Conservation (phyloP, 805 yeast species). For the Candida golubevii region DNA sequence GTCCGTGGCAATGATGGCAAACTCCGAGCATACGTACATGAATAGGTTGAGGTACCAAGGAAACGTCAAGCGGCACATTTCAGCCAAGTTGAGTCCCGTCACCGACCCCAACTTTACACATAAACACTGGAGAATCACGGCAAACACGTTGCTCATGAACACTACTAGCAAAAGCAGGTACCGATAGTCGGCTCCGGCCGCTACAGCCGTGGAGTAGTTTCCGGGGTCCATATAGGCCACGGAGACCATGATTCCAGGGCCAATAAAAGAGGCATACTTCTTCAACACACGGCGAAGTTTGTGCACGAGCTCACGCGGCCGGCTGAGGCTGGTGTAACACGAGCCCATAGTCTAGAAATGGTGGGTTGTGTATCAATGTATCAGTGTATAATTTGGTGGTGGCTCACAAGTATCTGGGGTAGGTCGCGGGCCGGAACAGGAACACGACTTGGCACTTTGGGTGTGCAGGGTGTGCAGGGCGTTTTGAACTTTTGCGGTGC, state of each 20-base stretch:
- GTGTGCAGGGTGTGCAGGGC: too few relatives aligned
- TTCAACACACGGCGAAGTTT: conserved; percentile 19
- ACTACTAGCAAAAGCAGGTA: conserved; percentile 71
- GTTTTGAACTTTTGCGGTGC: too few relatives aligned
- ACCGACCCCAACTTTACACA: conserved; percentile 86
- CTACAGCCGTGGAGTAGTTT: conserved; percentile 83
- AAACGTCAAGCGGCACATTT: conserved; percentile 70
- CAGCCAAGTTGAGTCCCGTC: conserved; percentile 84
- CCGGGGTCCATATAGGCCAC: conserved; percentile 96
- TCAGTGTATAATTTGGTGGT: too few relatives aligned
- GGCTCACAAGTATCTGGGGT: too few relatives aligned
- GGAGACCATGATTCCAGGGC: conserved; percentile 84
- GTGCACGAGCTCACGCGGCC: too few relatives aligned
- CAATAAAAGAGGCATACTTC: conserved; percentile 67
- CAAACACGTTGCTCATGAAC: conserved; percentile 75
- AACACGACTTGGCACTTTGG: too few relatives aligned
- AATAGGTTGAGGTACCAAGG: conserved; percentile 61
- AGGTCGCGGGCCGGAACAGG: too few relatives aligned
- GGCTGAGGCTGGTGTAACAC: too few relatives aligned
- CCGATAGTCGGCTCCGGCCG: conserved; percentile 78
- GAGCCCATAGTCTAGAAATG: too few relatives aligned
- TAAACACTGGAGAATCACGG: conserved; percentile 74
- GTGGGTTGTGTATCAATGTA: too few relatives aligned
- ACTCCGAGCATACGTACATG: conserved; percentile 69
- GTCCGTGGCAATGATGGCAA: conserved; percentile 90